A percentile compares a stretch with the other conserved stretches of the same genome.
phyloP scores from a whole-genome alignment of 1,284 basidiomycete species.

The Marasmius fiardii region DNA sequence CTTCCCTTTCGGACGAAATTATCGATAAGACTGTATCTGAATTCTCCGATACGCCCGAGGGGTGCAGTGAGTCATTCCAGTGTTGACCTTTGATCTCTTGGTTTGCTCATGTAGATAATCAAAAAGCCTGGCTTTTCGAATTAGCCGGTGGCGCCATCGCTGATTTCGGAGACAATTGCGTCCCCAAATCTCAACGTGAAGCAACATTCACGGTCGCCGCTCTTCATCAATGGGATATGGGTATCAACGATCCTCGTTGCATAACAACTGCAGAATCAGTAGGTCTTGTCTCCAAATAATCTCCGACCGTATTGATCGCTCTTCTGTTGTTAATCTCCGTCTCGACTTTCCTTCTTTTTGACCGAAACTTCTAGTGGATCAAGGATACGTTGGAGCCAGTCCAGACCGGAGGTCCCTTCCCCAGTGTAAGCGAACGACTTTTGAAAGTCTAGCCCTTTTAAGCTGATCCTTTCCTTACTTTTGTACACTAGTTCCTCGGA shows the following conservation, averaged over 20 bases:
- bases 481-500: constrained; percentile 64
- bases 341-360: background rate
- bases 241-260: constrained; percentile 75
- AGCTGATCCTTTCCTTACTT: constrained; percentile 13
- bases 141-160: constrained; percentile 79
- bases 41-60: constrained; percentile 79
- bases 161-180: constrained; percentile 70
- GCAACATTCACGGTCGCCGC: constrained; percentile 85
- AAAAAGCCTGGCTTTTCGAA: constrained; percentile 93
- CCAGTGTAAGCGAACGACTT: constrained; percentile 61
- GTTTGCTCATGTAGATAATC: constrained; percentile 11
- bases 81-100: constrained; percentile 2
- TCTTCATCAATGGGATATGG: constrained; percentile 89
- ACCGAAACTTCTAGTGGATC: constrained; percentile 61
- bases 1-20: constrained; percentile 79
- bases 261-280: constrained; percentile 78
- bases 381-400: constrained; percentile 63
- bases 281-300: constrained; percentile 21
- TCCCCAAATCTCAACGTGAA: constrained; percentile 74
- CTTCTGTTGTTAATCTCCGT: no score
- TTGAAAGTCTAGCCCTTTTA: no score
- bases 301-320: constrained; percentile 3
- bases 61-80: constrained; percentile 67
- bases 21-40: constrained; percentile 79
- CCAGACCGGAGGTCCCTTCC: constrained; percentile 74